Conservation (phyloP, 2,329 filamentous ascomycete genomes). For the Colletotrichum godetiae region DNA sequence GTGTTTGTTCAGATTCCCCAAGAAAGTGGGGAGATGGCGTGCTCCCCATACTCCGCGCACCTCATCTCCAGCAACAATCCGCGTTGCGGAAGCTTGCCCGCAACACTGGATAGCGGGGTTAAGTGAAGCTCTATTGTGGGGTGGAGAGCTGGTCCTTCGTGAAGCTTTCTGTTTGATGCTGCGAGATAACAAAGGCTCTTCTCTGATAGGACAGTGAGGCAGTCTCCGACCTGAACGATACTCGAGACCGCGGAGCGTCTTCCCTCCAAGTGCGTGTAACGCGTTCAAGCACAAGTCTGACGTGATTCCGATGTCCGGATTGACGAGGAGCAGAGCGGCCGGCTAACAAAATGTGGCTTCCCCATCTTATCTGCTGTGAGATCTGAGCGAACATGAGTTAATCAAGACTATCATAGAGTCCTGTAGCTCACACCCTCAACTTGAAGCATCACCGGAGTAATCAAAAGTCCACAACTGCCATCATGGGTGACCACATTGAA, state of each 20-base stretch:
- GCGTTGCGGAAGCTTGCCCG: background rate
- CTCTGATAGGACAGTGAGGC: conserved; percentile 26
- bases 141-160: background rate
- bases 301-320: conserved; percentile 30
- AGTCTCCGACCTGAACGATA: background rate
- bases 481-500: conserved; percentile 28
- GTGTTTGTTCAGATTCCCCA: conserved; percentile 25
- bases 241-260: background rate
- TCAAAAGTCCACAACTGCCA: background rate
- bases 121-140: conserved; percentile 7
- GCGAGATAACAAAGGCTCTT: conserved; percentile 24
- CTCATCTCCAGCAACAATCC: conserved; percentile 13
- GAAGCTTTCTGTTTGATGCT: conserved; percentile 4
- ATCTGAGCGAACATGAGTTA: background rate
- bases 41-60: conserved; percentile 25
- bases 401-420: background rate
- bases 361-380: background rate
- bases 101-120: background rate
- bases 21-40: conserved; percentile 37
- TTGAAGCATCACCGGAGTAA: background rate
- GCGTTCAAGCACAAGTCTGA: conserved; percentile 28
- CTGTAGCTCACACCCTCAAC: background rate
- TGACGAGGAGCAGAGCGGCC: background rate
- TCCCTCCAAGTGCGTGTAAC: conserved; percentile 21
- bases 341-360: conserved; percentile 9